Conservation (phyloP, 1,284 basidiomycete species). For the Ganoderma multipileum region DNA sequence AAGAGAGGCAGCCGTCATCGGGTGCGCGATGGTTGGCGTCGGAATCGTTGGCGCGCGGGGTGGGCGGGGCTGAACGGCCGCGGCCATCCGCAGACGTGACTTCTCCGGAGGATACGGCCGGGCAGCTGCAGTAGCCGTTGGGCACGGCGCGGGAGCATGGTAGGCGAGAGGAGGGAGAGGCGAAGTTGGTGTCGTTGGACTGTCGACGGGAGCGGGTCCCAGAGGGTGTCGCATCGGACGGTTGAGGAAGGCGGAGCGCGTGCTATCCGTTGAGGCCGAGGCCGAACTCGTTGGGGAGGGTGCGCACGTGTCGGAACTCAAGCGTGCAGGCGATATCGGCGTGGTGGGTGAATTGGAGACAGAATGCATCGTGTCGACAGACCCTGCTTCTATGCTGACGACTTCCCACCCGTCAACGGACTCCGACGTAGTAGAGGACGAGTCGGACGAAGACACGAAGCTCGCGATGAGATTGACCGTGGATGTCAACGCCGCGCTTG, state of each 20-base stretch:
- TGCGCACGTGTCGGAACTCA: slow-evolving; percentile 9
- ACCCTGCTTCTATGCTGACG: slow-evolving; percentile 17
- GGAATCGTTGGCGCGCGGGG: slow-evolving; percentile 13
- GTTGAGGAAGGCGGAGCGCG: slow-evolving; percentile 34
- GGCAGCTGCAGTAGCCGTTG: not conserved
- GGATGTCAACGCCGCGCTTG: not conserved
- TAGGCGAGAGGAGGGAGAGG: not conserved
- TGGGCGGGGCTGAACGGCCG: slow-evolving; percentile 16
- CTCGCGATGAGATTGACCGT: slow-evolving; percentile 8
- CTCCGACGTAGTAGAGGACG: slow-evolving; percentile 17
- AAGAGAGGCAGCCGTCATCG: not conserved
- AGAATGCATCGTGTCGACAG: not conserved
- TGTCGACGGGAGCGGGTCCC: slow-evolving; percentile 10
- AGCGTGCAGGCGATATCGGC: slow-evolving; percentile 20
- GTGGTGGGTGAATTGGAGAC: slow-evolving; percentile 1
- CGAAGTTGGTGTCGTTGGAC: slow-evolving; percentile 13
- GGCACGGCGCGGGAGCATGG: slow-evolving; percentile 8
- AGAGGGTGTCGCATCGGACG: slow-evolving; percentile 32
- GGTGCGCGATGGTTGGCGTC: slow-evolving; percentile 5
- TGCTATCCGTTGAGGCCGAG: slow-evolving; percentile 18
- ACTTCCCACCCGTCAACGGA: slow-evolving; percentile 29
- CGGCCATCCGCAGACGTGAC: slow-evolving; percentile 21
- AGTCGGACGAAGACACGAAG: slow-evolving; percentile 22
- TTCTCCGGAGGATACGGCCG: slow-evolving; percentile 30
- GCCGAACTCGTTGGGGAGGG: slow-evolving; percentile 8